phyloP scores from a whole-genome alignment of 441 rosid genomes.

The Corymbia citriodora region DNA sequence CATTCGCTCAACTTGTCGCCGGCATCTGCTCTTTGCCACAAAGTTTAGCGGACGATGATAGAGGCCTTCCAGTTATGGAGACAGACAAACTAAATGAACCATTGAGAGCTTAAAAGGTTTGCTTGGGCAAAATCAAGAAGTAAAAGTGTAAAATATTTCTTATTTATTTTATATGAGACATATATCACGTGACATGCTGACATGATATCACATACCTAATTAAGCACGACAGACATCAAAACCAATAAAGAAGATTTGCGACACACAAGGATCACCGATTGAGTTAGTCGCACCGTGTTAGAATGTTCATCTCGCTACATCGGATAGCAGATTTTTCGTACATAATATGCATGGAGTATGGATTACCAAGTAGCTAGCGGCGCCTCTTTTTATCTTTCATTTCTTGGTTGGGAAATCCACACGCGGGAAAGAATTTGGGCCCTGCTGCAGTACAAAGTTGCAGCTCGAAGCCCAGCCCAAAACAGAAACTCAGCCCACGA shows the following conservation, averaged over 20 bases:
- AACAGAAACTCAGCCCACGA: not conserved
- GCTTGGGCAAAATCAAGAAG: not conserved
- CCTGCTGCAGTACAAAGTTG: not conserved
- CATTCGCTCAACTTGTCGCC: not conserved
- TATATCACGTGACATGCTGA: not conserved
- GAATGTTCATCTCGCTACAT: not conserved
- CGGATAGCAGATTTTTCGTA: not conserved
- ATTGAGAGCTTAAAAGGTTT: not conserved
- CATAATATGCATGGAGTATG: not conserved
- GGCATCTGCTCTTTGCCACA: not conserved
- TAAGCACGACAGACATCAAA: accelerated
- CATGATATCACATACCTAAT: not conserved
- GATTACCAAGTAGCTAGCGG: not conserved
- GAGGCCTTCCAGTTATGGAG: not conserved
- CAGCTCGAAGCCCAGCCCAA: not conserved
- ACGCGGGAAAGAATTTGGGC: not conserved
- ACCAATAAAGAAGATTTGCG: accelerated
- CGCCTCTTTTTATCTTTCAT: not conserved
- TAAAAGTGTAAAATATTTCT: accelerated
- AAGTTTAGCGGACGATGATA: not conserved
- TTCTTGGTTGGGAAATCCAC: not conserved
- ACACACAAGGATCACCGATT: accelerated
- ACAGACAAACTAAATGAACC: not conserved
- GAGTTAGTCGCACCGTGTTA: accelerated
- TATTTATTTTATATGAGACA: accelerated